Percentiles rank a stretch among this genome's conserved stretches.
Evolutionary conservation across 192 early-diverging fungal genomes (phyloP).

Genomic region (Backusella tarrabulga): DNA sequence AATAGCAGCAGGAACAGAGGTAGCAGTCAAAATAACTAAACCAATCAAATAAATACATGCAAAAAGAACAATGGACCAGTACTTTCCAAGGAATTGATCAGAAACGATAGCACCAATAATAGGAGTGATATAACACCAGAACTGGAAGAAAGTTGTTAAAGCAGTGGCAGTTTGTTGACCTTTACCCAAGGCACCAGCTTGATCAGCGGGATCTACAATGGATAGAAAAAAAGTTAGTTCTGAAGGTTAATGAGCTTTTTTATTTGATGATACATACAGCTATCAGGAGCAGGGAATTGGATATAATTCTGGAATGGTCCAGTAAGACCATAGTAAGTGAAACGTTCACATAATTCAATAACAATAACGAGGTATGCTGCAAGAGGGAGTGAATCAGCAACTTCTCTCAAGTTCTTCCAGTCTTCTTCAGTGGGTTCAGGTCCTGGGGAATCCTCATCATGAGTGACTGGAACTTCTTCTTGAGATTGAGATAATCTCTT

Average conservation of each 20-base stretch:
- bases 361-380: conserved; percentile 53
- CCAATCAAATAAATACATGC: conserved; percentile 64
- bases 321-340: conserved; percentile 61
- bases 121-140: conserved; percentile 62
- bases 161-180: conserved; percentile 56
- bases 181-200: conserved; percentile 50
- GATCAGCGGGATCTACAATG: conserved; percentile 31
- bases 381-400: conserved; percentile 56
- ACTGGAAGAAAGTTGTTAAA: conserved; percentile 56
- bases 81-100: conserved; percentile 76
- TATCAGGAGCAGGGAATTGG: conserved; percentile 41
- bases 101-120: conserved; percentile 63
- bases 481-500: not conserved
- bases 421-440: conserved; percentile 61
- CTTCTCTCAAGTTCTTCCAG: conserved; percentile 49
- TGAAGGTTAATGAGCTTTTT: not conserved
- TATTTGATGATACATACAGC: conserved; percentile 16
- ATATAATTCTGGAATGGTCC: conserved; percentile 61
- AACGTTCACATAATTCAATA: conserved; percentile 64
- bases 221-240: not conserved
- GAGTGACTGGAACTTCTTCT: not conserved
- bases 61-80: conserved; percentile 69
- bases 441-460: conserved; percentile 39
- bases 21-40: conserved; percentile 58
- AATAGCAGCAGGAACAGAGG: conserved; percentile 61